Percentiles rank a stretch among this genome's conserved stretches.
phyloP scores from a whole-genome alignment of 1,284 basidiomycete genomes.

The Malassezia yamatoensis region DNA sequence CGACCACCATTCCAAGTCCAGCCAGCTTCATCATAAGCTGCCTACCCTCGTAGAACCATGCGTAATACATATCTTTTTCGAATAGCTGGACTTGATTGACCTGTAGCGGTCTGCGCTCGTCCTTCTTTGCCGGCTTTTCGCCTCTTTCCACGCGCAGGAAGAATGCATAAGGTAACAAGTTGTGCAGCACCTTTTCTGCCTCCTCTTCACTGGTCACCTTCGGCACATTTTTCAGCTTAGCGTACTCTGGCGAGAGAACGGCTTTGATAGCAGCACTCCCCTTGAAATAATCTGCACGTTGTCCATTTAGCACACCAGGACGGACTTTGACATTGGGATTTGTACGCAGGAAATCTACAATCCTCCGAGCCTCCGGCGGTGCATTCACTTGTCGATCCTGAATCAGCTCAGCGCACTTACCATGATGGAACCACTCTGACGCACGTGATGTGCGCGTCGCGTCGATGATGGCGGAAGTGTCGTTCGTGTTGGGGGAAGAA shows the following conservation, averaged over 20 bases:
- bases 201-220: conserved; percentile 56
- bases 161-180: conserved; percentile 60
- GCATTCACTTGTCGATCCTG: conserved; percentile 43
- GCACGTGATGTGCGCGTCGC: conserved; percentile 3
- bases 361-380: conserved; percentile 26
- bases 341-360: conserved; percentile 43
- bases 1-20: conserved; percentile 76
- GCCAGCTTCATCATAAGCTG: conserved; percentile 89
- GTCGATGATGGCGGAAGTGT: conserved; percentile 2
- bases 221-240: conserved; percentile 65
- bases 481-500: conserved; percentile 37
- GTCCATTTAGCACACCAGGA: conserved; percentile 81
- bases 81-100: conserved; percentile 70
- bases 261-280: conserved; percentile 65
- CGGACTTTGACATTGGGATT: conserved; percentile 73
- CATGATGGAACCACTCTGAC: not conserved
- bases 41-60: conserved; percentile 92
- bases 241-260: conserved; percentile 76
- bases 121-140: conserved; percentile 60
- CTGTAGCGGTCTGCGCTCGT: conserved; percentile 46
- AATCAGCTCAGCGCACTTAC: conserved; percentile 10
- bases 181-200: conserved; percentile 61
- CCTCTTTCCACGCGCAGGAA: conserved; percentile 46
- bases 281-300: conserved; percentile 95
- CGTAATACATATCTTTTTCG: conserved; percentile 54